phyloP scores from a whole-genome alignment of 75 land plant species.

The Selaginella moellendorffii region DNA sequence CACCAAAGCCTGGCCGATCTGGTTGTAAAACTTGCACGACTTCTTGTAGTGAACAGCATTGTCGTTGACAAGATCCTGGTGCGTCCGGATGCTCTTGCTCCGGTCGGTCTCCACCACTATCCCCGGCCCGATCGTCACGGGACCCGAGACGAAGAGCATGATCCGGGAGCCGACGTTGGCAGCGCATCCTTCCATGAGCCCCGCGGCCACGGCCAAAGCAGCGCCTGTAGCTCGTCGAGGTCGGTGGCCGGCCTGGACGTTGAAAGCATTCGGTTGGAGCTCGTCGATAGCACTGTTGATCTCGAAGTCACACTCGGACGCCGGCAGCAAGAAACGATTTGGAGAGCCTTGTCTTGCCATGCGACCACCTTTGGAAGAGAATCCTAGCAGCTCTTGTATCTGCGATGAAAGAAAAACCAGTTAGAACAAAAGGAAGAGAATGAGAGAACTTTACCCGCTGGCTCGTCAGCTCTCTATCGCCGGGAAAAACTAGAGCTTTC shows the following conservation, averaged over 20 bases:
- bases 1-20: slow-evolving; percentile 41
- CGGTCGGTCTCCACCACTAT: slow-evolving; percentile 57
- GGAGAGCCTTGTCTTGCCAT: neutral
- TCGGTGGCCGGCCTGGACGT: slow-evolving; percentile 35
- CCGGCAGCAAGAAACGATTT: slow-evolving; percentile 43
- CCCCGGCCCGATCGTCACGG: slow-evolving; percentile 88
- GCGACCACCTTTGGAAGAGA: slow-evolving; percentile 17
- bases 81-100: slow-evolving; percentile 56
- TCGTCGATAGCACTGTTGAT: slow-evolving; percentile 72
- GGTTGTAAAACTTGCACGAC: slow-evolving; percentile 50
- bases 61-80: slow-evolving; percentile 56
- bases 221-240: slow-evolving; percentile 71
- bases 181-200: slow-evolving; percentile 56
- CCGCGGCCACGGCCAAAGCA: slow-evolving; percentile 64
- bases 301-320: slow-evolving; percentile 78
- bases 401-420: no score
- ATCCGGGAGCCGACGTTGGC: slow-evolving; percentile 57
- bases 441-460: slow-evolving; percentile 40
- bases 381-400: slow-evolving; percentile 56
- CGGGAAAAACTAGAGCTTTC: slow-evolving; percentile 51
- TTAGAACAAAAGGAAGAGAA: slow-evolving; percentile 13
- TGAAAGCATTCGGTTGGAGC: slow-evolving; percentile 25
- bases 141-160: slow-evolving; percentile 88
- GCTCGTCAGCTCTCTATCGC: slow-evolving; percentile 56
- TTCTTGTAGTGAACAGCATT: slow-evolving; percentile 38